Evolutionary conservation across 23 red algal genomes (phyloP), one percentile per base, ranked within the genome.

Genomic region (Gracilaria domingensis): DNA sequence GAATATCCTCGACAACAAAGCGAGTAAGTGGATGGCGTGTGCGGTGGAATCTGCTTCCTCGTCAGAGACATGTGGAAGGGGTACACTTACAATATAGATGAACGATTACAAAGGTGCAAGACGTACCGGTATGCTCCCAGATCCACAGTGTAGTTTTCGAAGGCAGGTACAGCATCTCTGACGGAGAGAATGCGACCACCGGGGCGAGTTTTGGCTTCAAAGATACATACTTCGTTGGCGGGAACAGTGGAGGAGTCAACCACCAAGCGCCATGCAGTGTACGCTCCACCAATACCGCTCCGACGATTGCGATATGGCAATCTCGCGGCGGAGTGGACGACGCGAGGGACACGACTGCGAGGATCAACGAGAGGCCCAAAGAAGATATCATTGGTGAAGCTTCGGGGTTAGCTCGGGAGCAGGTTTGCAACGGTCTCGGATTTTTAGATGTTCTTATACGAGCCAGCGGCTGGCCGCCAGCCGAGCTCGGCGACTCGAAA

Each of bases 111-210:
- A 29, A n/a, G n/a, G n/a, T n/a, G n/a, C 30, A 34, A 36, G 66
- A 87, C 66, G 28, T 88, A 92, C 61, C 88, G 77, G 30, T 93
- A 85, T 9, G 90, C 80, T 28, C 90, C 90, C 23, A 93, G 67
- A 45, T 93, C 90, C 33, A 85, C 36, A 8, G 72, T 80, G 80
- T 47, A 93, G 51, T 79, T 50, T 35, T 74, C 70, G 24, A 85
- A 93, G 20, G 51, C 71, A 8, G 90, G 79, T 0, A 84, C 44
- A 16, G 55, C 21, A 48, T 85, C 66, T 24, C 18, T 77, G 8
- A 93, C 90, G 18, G 80, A 47, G 25, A 78, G 49, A 66, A 93
- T 93, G 30, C 80, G 80, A 64, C 90, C 90, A 21, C 90, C 90
- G 34, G 82, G 82, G 53, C 90, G 90, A 18, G n/a, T 3, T 35